These are phyloP conservation scores for Taxillus chinensis DNA, from an alignment of 164 flowering plant genomes.

Conservation along the genomic window DNA sequence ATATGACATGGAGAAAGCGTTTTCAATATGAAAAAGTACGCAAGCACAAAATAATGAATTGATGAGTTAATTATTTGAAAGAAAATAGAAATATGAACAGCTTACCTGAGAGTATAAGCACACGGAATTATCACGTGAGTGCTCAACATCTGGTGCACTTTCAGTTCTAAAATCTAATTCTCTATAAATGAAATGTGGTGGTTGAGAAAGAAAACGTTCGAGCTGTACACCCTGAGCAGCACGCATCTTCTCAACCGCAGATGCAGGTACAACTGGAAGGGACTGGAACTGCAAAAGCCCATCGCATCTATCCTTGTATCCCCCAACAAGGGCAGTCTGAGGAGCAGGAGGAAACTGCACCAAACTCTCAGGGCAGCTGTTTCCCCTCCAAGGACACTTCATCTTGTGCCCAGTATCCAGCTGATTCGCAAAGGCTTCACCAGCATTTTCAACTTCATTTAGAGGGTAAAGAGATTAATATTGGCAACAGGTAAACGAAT, in stretches of 20 bases:
- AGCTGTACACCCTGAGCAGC: slow-evolving; percentile 55
- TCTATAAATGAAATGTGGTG: slow-evolving; percentile 24
- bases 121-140: slow-evolving; percentile 39
- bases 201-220: slow-evolving; percentile 64
- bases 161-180: slow-evolving; percentile 58
- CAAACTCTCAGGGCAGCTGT: slow-evolving; percentile 90
- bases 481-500: not conserved
- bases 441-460: slow-evolving; percentile 57
- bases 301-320: slow-evolving; percentile 95
- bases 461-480: slow-evolving; percentile 2
- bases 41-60: not conserved
- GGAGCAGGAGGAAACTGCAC: slow-evolving; percentile 99
- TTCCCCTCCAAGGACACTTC: slow-evolving; percentile 89
- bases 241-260: slow-evolving; percentile 72
- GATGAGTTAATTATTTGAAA: not conserved
- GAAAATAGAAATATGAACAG: slow-evolving; percentile 5
- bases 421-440: slow-evolving; percentile 63
- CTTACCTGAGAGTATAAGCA: slow-evolving; percentile 58
- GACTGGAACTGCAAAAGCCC: slow-evolving; percentile 79
- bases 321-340: slow-evolving; percentile 85
- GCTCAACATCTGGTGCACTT: slow-evolving; percentile 35
- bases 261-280: slow-evolving; percentile 71
- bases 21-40: slow-evolving; percentile 3
- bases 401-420: slow-evolving; percentile 66
- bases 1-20: slow-evolving; percentile 2